Conservation (phyloP, 2,329 filamentous ascomycete species). For the Fusarium secorum region DNA sequence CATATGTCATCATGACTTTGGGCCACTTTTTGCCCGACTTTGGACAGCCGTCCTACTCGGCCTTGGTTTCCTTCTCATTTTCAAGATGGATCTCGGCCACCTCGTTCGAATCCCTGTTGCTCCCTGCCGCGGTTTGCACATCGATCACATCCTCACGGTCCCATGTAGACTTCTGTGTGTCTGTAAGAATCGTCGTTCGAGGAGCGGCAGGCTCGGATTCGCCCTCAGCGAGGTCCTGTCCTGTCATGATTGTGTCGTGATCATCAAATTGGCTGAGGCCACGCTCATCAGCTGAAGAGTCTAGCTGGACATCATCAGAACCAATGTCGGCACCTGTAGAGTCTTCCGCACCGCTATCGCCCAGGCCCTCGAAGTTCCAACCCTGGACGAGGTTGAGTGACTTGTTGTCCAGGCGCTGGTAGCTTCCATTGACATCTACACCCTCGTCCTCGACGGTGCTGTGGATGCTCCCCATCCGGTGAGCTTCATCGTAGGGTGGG, state of each 20-base stretch:
- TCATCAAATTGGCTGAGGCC: slow-evolving; percentile 38
- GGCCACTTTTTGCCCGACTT: slow-evolving; percentile 18
- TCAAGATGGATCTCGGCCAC: slow-evolving; percentile 61
- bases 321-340: slow-evolving; percentile 49
- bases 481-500: slow-evolving; percentile 45
- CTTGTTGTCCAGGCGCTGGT: slow-evolving; percentile 40
- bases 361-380: slow-evolving; percentile 58
- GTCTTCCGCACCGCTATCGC: slow-evolving; percentile 43
- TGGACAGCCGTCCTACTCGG: slow-evolving; percentile 31
- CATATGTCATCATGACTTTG: slow-evolving; percentile 10
- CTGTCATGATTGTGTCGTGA: slow-evolving; percentile 45
- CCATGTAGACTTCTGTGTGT: slow-evolving; percentile 49
- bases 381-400: slow-evolving; percentile 47
- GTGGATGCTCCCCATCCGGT: slow-evolving; percentile 44
- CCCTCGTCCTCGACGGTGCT: slow-evolving; percentile 60
- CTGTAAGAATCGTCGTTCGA: slow-evolving; percentile 25
- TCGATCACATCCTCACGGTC: slow-evolving; percentile 49
- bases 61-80: slow-evolving; percentile 46
- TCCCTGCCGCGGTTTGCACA: slow-evolving; percentile 48
- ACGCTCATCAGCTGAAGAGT: slow-evolving; percentile 51
- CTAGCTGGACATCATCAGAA: slow-evolving; percentile 55
- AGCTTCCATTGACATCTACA: slow-evolving; percentile 51
- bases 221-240: slow-evolving; percentile 17
- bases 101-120: slow-evolving; percentile 52
- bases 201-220: slow-evolving; percentile 25